phyloP scores from a whole-genome alignment of 768 basidiomycete genomes.

The Podaxis mareebaensis region DNA sequence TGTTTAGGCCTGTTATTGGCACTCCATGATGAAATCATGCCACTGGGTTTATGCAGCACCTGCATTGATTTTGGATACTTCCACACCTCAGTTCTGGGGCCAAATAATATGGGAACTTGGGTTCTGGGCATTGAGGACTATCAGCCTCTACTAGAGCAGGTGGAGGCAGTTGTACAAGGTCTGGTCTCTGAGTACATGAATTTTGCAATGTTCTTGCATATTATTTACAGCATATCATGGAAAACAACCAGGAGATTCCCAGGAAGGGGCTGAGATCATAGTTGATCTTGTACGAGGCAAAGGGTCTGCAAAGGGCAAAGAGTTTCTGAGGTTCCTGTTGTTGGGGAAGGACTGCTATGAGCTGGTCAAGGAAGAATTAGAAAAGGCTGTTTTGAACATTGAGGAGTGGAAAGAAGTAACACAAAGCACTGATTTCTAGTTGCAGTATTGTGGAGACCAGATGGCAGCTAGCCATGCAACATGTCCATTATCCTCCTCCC shows the following conservation, averaged over 20 bases:
- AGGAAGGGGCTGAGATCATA: constrained; percentile 34
- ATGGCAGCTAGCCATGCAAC: too few relatives aligned
- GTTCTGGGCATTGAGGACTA: constrained; percentile 35
- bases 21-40: constrained; percentile 36
- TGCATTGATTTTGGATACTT: constrained; percentile 43
- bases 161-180: constrained; percentile 29
- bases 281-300: constrained; percentile 33
- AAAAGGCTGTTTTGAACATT: constrained; percentile 20
- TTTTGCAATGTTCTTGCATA: not conserved
- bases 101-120: constrained; percentile 28
- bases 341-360: constrained; percentile 33
- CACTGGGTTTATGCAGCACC: constrained; percentile 37
- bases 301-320: constrained; percentile 32
- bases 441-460: too few relatives aligned
- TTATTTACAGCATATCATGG: constrained; percentile 29
- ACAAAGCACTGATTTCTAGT: constrained; percentile 23
- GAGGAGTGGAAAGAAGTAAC: constrained; percentile 36
- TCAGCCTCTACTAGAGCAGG: constrained; percentile 22
- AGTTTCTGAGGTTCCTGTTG: constrained; percentile 26
- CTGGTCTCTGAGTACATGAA: not conserved
- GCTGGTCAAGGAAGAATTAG: constrained; percentile 21
- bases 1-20: constrained; percentile 30
- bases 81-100: constrained; percentile 33
- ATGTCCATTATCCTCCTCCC: too few relatives aligned
- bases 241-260: constrained; percentile 38